A percentile compares a stretch with the other conserved stretches of the same genome.
Evolutionary conservation across 192 early-diverging fungal species (phyloP).

Genomic region (Martensiomyces pterosporus): DNA sequence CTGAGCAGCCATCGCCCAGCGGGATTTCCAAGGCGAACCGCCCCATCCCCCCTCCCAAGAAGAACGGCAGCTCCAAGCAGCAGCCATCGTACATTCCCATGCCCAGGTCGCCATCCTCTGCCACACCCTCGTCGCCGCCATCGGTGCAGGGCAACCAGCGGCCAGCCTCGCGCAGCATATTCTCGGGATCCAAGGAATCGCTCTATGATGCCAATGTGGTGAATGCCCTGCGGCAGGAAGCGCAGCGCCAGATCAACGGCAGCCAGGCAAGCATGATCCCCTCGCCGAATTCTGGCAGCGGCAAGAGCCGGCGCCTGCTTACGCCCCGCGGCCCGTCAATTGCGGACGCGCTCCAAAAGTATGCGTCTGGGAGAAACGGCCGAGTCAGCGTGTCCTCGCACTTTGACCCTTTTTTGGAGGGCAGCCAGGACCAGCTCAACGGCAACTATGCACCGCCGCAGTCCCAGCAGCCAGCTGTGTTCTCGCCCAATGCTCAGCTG

Average conservation of each 20-base stretch:
- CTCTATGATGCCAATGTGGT: constrained; percentile 47
- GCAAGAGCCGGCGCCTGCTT: constrained; percentile 13
- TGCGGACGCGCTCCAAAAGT: constrained; percentile 37
- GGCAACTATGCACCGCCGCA: constrained; percentile 7
- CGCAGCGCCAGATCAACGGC: constrained; percentile 47
- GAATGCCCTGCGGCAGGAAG: constrained; percentile 45
- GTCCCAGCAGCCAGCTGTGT: constrained; percentile 1
- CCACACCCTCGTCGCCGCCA: constrained; percentile 16
- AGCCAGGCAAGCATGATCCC: constrained; percentile 26
- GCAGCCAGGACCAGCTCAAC: constrained; percentile 35
- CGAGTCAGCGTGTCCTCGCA: constrained; percentile 39
- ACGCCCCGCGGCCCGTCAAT: constrained; percentile 50
- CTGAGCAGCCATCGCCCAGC: too few species aligned
- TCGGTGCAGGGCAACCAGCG: constrained; percentile 2
- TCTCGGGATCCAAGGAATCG: constrained; percentile 39
- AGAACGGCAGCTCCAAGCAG: background rate
- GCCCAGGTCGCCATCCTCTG: constrained; percentile 1
- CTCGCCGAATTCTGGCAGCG: constrained; percentile 9
- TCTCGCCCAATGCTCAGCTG: constrained; percentile 36
- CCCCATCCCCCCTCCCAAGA: background rate
- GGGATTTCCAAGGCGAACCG: too few species aligned
- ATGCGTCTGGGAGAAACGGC: constrained; percentile 12
- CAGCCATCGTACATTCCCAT: background rate
- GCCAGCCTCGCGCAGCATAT: constrained; percentile 36
- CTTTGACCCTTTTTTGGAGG: constrained; percentile 44